These are phyloP conservation scores for Pharnaceum exiguum DNA, from an alignment of 148 eudicot species.

Conservation along the genomic window DNA sequence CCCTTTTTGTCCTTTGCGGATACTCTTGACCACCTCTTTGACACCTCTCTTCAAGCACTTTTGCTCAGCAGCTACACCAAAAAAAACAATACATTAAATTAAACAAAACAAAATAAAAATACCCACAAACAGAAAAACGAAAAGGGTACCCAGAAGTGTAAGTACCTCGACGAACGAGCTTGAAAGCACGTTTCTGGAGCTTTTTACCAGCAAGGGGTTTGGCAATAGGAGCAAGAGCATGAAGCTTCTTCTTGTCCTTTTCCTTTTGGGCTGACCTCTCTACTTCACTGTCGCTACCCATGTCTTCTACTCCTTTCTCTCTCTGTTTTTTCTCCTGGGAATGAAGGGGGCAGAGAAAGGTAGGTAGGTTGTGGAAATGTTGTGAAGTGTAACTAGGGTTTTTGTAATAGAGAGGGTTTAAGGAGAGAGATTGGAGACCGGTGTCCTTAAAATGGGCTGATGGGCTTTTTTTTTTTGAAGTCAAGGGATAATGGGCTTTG, in stretches of 20 bases:
- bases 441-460: too few relatives aligned
- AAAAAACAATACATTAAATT: background rate
- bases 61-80: conserved; percentile 65
- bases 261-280: conserved; percentile 58
- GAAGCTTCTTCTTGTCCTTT: conserved; percentile 65
- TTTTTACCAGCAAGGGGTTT: conserved; percentile 95
- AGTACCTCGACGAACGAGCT: conserved; percentile 78
- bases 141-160: background rate
- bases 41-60: conserved; percentile 97
- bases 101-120: background rate
- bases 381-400: conserved; percentile 2
- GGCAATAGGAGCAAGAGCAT: conserved; percentile 75
- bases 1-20: conserved; percentile 92
- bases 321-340: background rate
- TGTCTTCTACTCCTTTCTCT: conserved; percentile 21
- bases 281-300: conserved; percentile 75
- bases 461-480: too few relatives aligned
- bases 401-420: background rate
- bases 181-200: conserved; percentile 75
- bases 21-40: conserved; percentile 93
- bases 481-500: too few relatives aligned
- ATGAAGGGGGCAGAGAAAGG: background rate
- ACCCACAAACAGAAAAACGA: background rate
- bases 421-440: too few relatives aligned
- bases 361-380: too few relatives aligned